These are phyloP conservation scores for Fusarium fracticaudum DNA, from an alignment of 2,329 filamentous ascomycete species.

Conservation along the genomic window DNA sequence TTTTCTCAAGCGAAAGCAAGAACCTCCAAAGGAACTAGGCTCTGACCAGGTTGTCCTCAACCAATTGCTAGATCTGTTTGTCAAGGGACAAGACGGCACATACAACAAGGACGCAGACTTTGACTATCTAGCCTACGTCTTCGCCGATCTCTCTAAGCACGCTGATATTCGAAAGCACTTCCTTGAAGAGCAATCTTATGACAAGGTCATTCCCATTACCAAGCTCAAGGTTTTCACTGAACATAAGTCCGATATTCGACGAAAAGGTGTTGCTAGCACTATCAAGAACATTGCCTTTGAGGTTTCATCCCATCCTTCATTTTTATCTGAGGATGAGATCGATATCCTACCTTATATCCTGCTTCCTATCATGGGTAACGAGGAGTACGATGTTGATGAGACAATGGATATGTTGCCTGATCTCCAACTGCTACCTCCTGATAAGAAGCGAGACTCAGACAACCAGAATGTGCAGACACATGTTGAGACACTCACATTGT, in stretches of 20 bases:
- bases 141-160: constrained; percentile 91
- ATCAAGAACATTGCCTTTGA: constrained; percentile 96
- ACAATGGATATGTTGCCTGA: constrained; percentile 88
- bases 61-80: constrained; percentile 94
- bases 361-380: constrained; percentile 85
- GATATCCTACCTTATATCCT: constrained; percentile 90
- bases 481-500: constrained; percentile 84
- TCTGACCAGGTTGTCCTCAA: constrained; percentile 81
- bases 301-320: constrained; percentile 73
- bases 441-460: constrained; percentile 87
- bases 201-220: constrained; percentile 84
- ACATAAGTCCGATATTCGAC: constrained; percentile 81
- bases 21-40: constrained; percentile 73
- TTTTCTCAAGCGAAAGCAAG: constrained; percentile 74
- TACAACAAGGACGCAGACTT: constrained; percentile 89
- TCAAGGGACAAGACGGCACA: constrained; percentile 83
- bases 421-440: constrained; percentile 86
- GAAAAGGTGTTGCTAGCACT: constrained; percentile 93
- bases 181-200: constrained; percentile 76
- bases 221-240: constrained; percentile 97
- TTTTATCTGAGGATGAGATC: constrained; percentile 76
- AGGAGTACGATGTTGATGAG: constrained; percentile 90
- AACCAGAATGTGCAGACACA: constrained; percentile 82
- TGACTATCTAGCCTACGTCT: constrained; percentile 93
- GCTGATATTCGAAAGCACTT: constrained; percentile 80